Percentiles rank a stretch among this genome's conserved stretches.
phyloP scores from a whole-genome alignment of 2,329 filamentous ascomycete species.

The Phialophora tarda region DNA sequence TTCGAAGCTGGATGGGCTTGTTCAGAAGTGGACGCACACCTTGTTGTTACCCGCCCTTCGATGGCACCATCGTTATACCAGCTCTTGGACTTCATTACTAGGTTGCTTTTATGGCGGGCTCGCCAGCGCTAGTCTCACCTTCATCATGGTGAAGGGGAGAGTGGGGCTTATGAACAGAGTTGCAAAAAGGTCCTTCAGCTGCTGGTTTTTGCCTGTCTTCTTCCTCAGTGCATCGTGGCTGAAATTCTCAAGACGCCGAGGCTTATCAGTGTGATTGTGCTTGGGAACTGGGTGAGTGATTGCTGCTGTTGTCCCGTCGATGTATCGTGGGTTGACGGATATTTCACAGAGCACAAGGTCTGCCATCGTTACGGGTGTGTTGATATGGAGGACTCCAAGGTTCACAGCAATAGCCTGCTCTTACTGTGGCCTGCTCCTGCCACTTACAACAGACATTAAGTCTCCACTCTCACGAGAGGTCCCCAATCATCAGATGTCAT shows the following conservation, averaged over 20 bases:
- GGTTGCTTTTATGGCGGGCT: not conserved
- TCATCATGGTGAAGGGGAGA: too few relatives aligned
- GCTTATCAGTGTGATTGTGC: not conserved
- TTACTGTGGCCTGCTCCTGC: not conserved
- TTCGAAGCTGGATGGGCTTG: too few relatives aligned
- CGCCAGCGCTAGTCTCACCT: not conserved
- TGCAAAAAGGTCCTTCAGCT: not conserved
- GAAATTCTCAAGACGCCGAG: not conserved
- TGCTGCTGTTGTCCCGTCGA: too few relatives aligned
- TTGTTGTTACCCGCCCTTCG: not conserved
- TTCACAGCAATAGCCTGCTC: not conserved
- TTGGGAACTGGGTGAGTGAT: slow-evolving; percentile 1
- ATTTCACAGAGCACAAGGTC: not conserved
- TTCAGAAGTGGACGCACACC: too few relatives aligned
- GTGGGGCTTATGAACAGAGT: too few relatives aligned
- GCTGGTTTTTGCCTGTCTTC: not conserved
- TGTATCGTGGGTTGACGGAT: too few relatives aligned
- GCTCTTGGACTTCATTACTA: not conserved
- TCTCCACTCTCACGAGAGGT: not conserved
- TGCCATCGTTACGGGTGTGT: not conserved
- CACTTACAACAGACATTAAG: not conserved
- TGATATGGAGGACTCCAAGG: not conserved
- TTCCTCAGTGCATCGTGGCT: not conserved
- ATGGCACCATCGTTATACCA: not conserved
- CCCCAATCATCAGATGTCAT: not conserved